Conservation (phyloP, 768 basidiomycete genomes). For the Mycena chlorophos region DNA sequence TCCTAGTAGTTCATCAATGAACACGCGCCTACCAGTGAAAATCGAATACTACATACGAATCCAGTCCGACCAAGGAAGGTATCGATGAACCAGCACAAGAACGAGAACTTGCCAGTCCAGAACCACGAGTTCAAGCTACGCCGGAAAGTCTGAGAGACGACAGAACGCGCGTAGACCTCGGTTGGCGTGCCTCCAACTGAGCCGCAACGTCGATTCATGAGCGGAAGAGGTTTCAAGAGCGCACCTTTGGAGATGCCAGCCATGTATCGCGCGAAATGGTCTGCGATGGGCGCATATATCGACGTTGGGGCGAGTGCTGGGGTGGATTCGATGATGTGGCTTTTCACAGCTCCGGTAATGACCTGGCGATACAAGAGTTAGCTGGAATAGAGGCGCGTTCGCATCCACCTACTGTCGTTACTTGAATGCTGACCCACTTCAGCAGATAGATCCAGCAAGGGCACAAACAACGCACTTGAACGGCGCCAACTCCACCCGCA, state of each 20-base stretch:
- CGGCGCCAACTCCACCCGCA: constrained; percentile 35
- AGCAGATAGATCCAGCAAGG: neutral
- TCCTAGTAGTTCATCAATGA: neutral
- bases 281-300: constrained; percentile 23
- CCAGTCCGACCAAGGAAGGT: constrained; percentile 17
- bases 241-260: constrained; percentile 18
- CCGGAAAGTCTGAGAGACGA: constrained; percentile 22
- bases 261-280: constrained; percentile 10
- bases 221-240: neutral
- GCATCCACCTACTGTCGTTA: constrained; percentile 2
- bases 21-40: neutral
- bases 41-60: constrained; percentile 24
- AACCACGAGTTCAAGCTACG: constrained; percentile 17
- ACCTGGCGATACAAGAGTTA: constrained; percentile 8
- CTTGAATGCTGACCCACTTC: constrained; percentile 4
- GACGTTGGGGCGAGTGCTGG: constrained; percentile 19
- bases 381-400: neutral
- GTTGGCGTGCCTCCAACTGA: constrained; percentile 22
- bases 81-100: constrained; percentile 21
- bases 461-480: constrained; percentile 26
- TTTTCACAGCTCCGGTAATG: constrained; percentile 25
- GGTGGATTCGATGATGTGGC: constrained; percentile 8
- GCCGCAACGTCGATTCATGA: neutral
- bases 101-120: constrained; percentile 21
- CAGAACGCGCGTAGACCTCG: constrained; percentile 15